Percentiles rank a stretch among this genome's conserved stretches.
Conservation (phyloP, 805 yeast genomes). For the Pichia paraexigua region DNA sequence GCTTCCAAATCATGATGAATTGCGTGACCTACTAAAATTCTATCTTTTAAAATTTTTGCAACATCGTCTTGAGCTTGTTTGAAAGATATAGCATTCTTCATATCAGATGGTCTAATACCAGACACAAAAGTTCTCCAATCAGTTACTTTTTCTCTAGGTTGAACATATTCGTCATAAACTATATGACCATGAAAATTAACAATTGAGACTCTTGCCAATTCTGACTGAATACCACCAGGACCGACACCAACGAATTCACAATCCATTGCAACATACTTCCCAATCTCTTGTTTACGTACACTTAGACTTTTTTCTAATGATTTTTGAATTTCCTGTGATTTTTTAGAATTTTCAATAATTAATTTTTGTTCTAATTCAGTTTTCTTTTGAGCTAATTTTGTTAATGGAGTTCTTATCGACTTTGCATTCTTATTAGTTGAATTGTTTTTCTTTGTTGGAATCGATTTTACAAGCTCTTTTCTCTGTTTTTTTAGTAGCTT, state of each 20-base stretch:
- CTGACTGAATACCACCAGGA: conserved; percentile 57
- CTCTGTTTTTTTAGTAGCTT: neutral
- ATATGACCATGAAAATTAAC: conserved; percentile 76
- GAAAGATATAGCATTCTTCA: conserved; percentile 61
- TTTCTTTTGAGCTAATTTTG: conserved; percentile 6
- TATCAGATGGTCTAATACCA: conserved; percentile 67
- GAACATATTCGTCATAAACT: conserved; percentile 65
- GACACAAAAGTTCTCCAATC: conserved; percentile 94
- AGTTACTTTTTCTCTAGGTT: conserved; percentile 66
- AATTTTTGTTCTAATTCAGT: neutral
- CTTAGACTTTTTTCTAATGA: neutral
- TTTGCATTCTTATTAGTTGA: neutral
- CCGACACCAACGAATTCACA: conserved; percentile 96
- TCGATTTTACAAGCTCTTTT: neutral
- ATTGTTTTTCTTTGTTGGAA: neutral
- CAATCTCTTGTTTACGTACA: conserved; percentile 33
- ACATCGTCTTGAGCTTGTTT: conserved; percentile 57
- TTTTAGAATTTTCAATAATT: neutral
- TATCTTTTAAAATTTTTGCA: conserved; percentile 42
- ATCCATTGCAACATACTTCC: conserved; percentile 76
- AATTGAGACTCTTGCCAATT: conserved; percentile 77
- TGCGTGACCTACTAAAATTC: conserved; percentile 78
- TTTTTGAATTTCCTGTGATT: neutral
- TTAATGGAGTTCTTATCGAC: conserved; percentile 9
- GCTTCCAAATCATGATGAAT: conserved; percentile 70